Base-by-base conservation (phyloP, 805 yeast genomes). In the Yamadazyma paraphyllophila region DNA sequence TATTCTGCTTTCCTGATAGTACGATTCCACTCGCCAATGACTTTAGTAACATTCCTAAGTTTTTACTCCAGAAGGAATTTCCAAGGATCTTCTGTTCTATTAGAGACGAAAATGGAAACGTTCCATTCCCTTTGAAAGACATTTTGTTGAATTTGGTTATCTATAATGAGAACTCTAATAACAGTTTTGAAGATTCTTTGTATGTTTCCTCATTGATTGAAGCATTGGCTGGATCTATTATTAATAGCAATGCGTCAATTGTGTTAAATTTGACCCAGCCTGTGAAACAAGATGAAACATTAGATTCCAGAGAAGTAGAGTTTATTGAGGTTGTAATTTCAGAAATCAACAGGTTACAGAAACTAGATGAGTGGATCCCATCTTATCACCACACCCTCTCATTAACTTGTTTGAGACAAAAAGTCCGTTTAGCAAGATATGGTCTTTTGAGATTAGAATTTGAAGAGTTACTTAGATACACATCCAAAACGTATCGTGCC, bases 361-460 rank as follows among this genome's bases (percentile, higher is more conserved):
- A 90, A 50, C 74, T 94, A 66, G 98, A 92, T 57, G 82, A 78
- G 36, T 89, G 95, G 95, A 73, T 85, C 7, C 92, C 97, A 1
- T 83, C 96, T 0, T 81, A 78, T 50, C 83, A 81, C 43, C 61
- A 76, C 46, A 50, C 74, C 31, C 68, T 87, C 33, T 74, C 90
- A 13, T 63, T 71, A 24, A 67, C 79, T 4, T 79, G 90, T 25
- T 54, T 90, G 16, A 63, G 66, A 33, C 83, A 80, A 51, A 86
- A 84, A 51, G 73, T 86, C 35, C 62, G 70, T 31, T 65, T 94
- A 35, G 81, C 85, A 0, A 62, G 76, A 10, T 67, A 69, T 14
- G 88, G 89, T 0, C 62, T 81, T 8, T 68, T 78, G 16, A 65
- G 69, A 4, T 60, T 85, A 9, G 59, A 79, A 16, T 72, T 81